Conservation (phyloP, 225 moss, liverwort and hornwort genomes). For the Marchantia paleacea region DNA sequence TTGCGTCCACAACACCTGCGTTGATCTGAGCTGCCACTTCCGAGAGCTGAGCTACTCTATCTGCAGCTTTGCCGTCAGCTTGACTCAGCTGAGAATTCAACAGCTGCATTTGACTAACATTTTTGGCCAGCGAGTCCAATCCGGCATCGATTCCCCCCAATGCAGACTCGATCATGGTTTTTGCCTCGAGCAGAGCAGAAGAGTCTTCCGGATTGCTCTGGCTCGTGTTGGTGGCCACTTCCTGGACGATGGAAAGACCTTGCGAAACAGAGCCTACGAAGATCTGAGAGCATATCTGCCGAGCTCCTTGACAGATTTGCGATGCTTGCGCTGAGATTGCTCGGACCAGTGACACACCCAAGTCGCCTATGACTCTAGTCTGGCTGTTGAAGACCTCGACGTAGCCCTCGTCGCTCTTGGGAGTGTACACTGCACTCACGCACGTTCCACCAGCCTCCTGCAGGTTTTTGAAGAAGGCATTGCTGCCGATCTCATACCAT, state of each 20-base stretch:
- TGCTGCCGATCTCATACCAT: conserved; percentile 45
- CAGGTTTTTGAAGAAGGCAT: conserved; percentile 40
- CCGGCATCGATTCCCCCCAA: conserved; percentile 20
- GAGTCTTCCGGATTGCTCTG: conserved; percentile 29
- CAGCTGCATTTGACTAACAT: conserved; percentile 28
- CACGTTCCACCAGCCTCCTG: conserved; percentile 39
- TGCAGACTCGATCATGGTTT: conserved; percentile 13
- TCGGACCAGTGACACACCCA: conserved; percentile 26
- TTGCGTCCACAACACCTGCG: not conserved
- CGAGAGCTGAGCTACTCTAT: not conserved
- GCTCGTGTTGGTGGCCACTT: conserved; percentile 17
- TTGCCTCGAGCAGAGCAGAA: conserved; percentile 1
- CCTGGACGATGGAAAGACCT: conserved; percentile 19
- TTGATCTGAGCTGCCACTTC: conserved; percentile 3
- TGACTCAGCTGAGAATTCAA: conserved; percentile 37
- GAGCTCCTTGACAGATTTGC: conserved; percentile 33
- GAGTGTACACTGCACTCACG: conserved; percentile 35
- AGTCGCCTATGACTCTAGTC: conserved; percentile 28
- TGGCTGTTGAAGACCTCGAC: conserved; percentile 33
- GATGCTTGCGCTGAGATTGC: conserved; percentile 25
- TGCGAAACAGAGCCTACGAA: conserved; percentile 2
- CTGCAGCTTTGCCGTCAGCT: conserved; percentile 20
- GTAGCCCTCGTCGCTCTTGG: conserved; percentile 1
- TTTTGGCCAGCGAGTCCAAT: conserved; percentile 20
- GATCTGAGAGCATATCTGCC: conserved; percentile 33